phyloP scores from a whole-genome alignment of 2,329 filamentous ascomycete genomes.

The Fusarium oxysporum region DNA sequence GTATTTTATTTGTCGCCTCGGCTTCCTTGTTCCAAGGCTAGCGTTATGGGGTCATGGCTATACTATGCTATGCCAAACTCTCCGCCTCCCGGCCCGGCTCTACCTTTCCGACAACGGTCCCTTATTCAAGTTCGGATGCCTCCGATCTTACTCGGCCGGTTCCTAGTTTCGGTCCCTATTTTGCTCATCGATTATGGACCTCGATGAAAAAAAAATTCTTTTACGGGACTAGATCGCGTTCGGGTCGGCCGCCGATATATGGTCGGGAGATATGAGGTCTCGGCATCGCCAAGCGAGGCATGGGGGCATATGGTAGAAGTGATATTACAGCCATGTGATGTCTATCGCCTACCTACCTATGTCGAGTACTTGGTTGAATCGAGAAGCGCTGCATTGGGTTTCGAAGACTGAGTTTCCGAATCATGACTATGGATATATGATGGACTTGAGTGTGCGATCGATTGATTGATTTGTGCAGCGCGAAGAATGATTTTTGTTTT shows the following conservation, averaged over 20 bases:
- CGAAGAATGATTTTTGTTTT: slow-evolving; percentile 13
- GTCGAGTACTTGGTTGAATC: not conserved
- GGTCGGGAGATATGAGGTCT: not conserved
- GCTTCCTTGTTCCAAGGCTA: slow-evolving; percentile 2
- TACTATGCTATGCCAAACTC: not conserved
- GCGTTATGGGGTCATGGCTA: not conserved
- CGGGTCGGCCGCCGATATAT: not conserved
- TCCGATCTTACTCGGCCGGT: slow-evolving; percentile 20
- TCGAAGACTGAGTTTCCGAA: slow-evolving; percentile 4
- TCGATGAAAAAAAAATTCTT: not conserved
- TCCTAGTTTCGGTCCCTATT: slow-evolving; percentile 11
- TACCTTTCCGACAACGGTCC: slow-evolving; percentile 11
- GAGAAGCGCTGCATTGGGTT: not conserved
- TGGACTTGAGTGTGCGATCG: slow-evolving; percentile 17
- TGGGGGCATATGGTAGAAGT: not conserved
- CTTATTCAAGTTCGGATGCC: slow-evolving; percentile 15
- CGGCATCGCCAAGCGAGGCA: not conserved
- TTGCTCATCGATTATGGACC: slow-evolving; percentile 8
- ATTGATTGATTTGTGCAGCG: slow-evolving; percentile 17
- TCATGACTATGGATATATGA: slow-evolving; percentile 32
- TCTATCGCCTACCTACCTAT: not conserved
- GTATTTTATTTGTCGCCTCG: slow-evolving; percentile 14
- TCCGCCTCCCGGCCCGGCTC: slow-evolving; percentile 5
- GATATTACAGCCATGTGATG: not conserved
- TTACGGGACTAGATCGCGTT: not conserved